phyloP scores from a whole-genome alignment of 2,329 filamentous ascomycete genomes.

The Phyllosticta citribraziliensis region DNA sequence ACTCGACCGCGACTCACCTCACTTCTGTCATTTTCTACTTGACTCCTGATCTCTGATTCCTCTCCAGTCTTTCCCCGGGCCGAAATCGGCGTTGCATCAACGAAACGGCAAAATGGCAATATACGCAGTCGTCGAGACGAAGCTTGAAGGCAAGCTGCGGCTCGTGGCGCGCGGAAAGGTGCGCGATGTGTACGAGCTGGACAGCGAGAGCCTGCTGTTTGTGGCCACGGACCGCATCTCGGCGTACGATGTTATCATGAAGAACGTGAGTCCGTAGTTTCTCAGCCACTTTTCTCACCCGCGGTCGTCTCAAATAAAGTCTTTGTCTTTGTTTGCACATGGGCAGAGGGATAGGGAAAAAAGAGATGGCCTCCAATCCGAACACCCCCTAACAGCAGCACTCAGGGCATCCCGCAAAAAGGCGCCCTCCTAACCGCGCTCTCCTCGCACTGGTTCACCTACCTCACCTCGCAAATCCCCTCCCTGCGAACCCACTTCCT shows the following conservation, averaged over 20 bases:
- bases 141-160: slow-evolving; percentile 28
- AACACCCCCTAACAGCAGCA: not conserved
- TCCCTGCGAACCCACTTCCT: slow-evolving; percentile 55
- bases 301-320: not conserved
- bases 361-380: not conserved
- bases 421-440: slow-evolving; percentile 58
- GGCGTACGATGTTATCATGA: slow-evolving; percentile 86
- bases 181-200: slow-evolving; percentile 67
- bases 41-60: too few species aligned
- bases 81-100: too few species aligned
- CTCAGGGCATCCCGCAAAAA: slow-evolving; percentile 56
- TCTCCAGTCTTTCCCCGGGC: too few species aligned
- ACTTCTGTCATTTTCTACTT: too few species aligned
- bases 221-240: slow-evolving; percentile 85
- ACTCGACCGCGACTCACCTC: too few species aligned
- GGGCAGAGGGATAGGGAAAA: too few species aligned
- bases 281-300: not conserved
- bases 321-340: not conserved
- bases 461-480: slow-evolving; percentile 48
- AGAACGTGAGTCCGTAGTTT: slow-evolving; percentile 50
- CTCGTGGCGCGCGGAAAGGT: slow-evolving; percentile 61
- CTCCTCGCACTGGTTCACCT: slow-evolving; percentile 58
- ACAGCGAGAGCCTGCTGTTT: slow-evolving; percentile 65
- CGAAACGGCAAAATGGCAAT: not conserved
- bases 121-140: slow-evolving; percentile 18